These are phyloP conservation scores for Fraxinus latifolia DNA, from an alignment of 305 asterid species.

Conservation along the genomic window DNA sequence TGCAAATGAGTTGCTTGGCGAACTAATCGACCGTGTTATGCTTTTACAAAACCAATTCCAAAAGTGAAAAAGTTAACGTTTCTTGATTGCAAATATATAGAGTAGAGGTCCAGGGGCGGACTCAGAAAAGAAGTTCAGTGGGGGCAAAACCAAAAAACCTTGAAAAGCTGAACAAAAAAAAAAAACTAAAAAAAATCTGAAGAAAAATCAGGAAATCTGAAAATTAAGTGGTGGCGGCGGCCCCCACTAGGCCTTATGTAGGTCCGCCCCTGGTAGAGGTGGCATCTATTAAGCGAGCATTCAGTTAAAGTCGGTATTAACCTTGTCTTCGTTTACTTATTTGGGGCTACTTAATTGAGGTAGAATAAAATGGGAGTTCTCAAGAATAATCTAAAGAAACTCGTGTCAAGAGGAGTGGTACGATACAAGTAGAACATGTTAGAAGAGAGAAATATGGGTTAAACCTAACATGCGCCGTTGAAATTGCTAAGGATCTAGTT, in stretches of 20 bases:
- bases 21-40: background rate
- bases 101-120: too few species aligned
- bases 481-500: too few species aligned
- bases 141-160: too few species aligned
- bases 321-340: background rate
- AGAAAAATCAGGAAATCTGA: too few species aligned
- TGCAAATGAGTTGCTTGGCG: background rate
- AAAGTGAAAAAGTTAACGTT: background rate
- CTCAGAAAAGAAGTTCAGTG: too few species aligned
- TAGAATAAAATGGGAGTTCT: background rate
- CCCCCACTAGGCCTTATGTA: too few species aligned
- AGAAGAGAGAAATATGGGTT: background rate
- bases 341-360: background rate
- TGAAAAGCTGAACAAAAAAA: too few species aligned
- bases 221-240: too few species aligned
- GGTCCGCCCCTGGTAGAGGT: background rate
- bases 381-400: background rate
- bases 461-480: too few species aligned
- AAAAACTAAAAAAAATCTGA: too few species aligned
- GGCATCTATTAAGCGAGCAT: background rate
- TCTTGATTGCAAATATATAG: background rate
- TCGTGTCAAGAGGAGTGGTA: background rate
- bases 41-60: background rate
- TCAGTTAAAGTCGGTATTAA: background rate
- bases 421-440: background rate